Conservation (phyloP, 441 rosid genomes). For the Daphne laureola region DNA sequence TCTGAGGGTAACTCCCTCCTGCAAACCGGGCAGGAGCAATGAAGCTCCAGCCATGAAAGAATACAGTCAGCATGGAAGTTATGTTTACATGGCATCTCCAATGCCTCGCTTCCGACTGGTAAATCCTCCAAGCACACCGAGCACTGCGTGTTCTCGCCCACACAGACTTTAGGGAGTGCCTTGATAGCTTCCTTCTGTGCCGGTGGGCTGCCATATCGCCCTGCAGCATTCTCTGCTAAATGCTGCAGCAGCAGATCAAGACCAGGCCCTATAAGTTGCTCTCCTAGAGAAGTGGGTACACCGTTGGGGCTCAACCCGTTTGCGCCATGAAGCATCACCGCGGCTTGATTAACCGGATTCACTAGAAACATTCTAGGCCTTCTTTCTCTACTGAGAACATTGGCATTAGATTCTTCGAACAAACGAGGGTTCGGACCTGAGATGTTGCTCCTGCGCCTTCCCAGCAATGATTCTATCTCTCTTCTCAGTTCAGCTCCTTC, state of each 20-base stretch:
- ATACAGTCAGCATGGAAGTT: conserved; percentile 59
- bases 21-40: conserved; percentile 82
- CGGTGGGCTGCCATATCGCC: conserved; percentile 61
- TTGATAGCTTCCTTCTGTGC: conserved; percentile 52
- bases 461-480: conserved; percentile 28
- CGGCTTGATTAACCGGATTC: conserved; percentile 36
- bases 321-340: conserved; percentile 31
- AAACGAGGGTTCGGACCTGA: conserved; percentile 17
- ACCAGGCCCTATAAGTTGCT: conserved; percentile 67
- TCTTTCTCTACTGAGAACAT: conserved; percentile 21
- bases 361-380: conserved; percentile 26
- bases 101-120: conserved; percentile 43
- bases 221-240: conserved; percentile 64
- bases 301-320: conserved; percentile 18
- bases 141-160: conserved; percentile 42
- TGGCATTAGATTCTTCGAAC: conserved; percentile 8
- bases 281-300: conserved; percentile 30
- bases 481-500: conserved; percentile 25
- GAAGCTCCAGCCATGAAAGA: conserved; percentile 72
- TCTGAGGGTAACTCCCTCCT: conserved; percentile 56
- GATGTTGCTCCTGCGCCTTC: conserved; percentile 31
- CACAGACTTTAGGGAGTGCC: conserved; percentile 45
- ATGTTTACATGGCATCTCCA: conserved; percentile 70
- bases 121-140: conserved; percentile 51
- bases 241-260: conserved; percentile 66